These are phyloP conservation scores for Ophiostoma perfectum DNA, from an alignment of 2,329 filamentous ascomycete species.

Conservation along the genomic window DNA sequence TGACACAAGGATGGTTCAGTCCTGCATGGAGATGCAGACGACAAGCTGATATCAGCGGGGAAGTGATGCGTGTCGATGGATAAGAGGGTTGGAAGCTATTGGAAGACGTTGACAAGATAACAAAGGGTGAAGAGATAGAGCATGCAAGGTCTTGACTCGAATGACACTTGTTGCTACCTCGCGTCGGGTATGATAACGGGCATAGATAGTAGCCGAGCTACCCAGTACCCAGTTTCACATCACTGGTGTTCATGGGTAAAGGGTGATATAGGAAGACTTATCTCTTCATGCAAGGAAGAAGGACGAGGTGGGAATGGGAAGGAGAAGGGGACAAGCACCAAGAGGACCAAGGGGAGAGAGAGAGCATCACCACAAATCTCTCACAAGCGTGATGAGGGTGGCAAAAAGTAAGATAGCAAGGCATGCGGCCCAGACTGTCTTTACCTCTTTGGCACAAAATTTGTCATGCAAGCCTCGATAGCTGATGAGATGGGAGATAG, in stretches of 20 bases:
- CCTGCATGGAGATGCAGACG: background rate
- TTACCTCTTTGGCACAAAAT: background rate
- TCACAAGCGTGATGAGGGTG: slow-evolving; percentile 4
- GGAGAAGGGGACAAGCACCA: background rate
- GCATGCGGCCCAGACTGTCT: background rate
- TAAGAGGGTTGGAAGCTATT: background rate
- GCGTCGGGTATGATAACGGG: background rate
- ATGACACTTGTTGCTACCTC: background rate
- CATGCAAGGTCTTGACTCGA: background rate
- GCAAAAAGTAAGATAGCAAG: background rate
- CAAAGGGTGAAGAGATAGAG: background rate
- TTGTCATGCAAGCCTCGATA: background rate
- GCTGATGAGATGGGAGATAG: background rate
- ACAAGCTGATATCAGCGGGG: background rate
- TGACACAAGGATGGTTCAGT: background rate
- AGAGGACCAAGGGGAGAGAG: too few relatives aligned
- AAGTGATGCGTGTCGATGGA: background rate
- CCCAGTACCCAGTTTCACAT: background rate
- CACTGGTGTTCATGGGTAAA: background rate
- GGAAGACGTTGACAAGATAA: too few relatives aligned
- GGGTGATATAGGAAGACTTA: background rate
- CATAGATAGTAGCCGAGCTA: too few relatives aligned
- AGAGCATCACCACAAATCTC: background rate
- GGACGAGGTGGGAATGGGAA: background rate
- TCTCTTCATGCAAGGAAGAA: background rate